These are phyloP conservation scores for Nicotiana knightiana DNA, from an alignment of 257 asterid species.

Conservation along the genomic window DNA sequence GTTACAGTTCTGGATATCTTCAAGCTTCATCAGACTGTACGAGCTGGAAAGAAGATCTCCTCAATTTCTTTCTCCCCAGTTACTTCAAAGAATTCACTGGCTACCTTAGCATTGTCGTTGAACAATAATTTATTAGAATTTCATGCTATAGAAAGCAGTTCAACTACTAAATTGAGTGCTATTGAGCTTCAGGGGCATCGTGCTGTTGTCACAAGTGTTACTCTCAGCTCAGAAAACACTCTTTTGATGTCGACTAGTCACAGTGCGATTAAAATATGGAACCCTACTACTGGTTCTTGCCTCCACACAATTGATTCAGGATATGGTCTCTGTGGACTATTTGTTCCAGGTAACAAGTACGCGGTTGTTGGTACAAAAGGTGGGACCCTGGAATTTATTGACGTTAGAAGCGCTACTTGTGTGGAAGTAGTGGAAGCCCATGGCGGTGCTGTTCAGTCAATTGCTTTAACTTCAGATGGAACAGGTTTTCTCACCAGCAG, in stretches of 20 bases:
- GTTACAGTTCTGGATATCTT: conserved; percentile 71
- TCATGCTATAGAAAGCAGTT: conserved; percentile 46
- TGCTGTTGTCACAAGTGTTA: conserved; percentile 54
- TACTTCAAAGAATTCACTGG: conserved; percentile 45
- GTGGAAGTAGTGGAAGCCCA: conserved; percentile 88
- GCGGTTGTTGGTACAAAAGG: conserved; percentile 80
- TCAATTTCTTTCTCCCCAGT: conserved; percentile 64
- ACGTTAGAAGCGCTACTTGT: conserved; percentile 71
- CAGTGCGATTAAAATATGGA: conserved; percentile 71
- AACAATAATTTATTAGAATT: conserved; percentile 62
- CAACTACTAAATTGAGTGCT: conserved; percentile 40
- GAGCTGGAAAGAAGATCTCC: conserved; percentile 69
- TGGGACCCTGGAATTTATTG: conserved; percentile 51
- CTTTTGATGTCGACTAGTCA: conserved; percentile 88
- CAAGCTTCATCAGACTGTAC: conserved; percentile 57
- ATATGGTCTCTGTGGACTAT: conserved; percentile 76
- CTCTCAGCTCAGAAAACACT: conserved; percentile 78
- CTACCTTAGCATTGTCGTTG: conserved; percentile 73
- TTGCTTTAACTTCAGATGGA: conserved; percentile 59
- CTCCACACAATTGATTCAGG: conserved; percentile 85
- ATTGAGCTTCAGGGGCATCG: conserved; percentile 96
- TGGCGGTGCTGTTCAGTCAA: conserved; percentile 72
- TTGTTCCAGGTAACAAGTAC: conserved; percentile 88
- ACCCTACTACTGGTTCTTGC: conserved; percentile 81
- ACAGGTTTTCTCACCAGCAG: conserved; percentile 83